phyloP scores from a whole-genome alignment of 371 early-diverging fungal species.

The Mucor mucedo region DNA sequence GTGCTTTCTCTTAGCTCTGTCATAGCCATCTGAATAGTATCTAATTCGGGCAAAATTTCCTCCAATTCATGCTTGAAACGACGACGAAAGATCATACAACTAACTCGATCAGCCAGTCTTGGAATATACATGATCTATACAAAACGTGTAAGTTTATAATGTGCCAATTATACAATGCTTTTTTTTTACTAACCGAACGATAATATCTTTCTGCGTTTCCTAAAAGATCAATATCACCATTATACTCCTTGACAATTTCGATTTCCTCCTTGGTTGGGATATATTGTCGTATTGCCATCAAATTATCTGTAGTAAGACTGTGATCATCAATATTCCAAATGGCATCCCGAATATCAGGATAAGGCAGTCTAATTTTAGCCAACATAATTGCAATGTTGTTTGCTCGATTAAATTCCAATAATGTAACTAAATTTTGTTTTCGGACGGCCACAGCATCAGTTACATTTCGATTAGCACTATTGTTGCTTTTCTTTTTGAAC shows the following conservation, averaged over 20 bases:
- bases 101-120: conserved; percentile 69
- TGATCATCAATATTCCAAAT: conserved; percentile 72
- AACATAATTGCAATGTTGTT: conserved; percentile 78
- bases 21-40: conserved; percentile 38
- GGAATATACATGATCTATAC: conserved; percentile 67
- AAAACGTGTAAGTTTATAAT: not conserved
- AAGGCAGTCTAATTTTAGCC: conserved; percentile 69
- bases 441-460: conserved; percentile 12
- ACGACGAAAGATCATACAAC: conserved; percentile 77
- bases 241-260: conserved; percentile 69
- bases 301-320: conserved; percentile 58
- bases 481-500: conserved; percentile 36
- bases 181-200: conserved; percentile 32
- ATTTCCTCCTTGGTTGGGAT: conserved; percentile 69
- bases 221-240: conserved; percentile 65
- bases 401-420: conserved; percentile 65
- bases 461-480: not conserved
- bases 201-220: conserved; percentile 75
- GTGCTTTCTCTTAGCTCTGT: conserved; percentile 36
- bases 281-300: conserved; percentile 63
- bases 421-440: conserved; percentile 50
- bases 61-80: conserved; percentile 73
- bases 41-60: conserved; percentile 62
- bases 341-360: conserved; percentile 69
- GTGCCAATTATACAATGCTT: not conserved